Base-by-base conservation (phyloP, 2,329 filamentous ascomycete genomes). In the Aureobasidium sp. region DNA sequence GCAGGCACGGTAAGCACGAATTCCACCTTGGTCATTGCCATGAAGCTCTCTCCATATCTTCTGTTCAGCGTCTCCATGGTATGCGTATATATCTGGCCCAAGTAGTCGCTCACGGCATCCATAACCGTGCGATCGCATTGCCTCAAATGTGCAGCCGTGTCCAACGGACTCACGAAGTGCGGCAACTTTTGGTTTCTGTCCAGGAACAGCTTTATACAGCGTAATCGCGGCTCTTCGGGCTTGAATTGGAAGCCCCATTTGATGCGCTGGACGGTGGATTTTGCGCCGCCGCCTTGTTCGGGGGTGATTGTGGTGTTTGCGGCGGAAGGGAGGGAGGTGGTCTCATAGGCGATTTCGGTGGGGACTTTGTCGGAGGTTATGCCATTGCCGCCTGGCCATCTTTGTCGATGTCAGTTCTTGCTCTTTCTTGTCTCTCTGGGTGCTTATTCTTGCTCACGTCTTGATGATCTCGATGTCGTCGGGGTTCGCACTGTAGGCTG, bases 301-400 rank as follows among this genome's bases (percentile, higher is more conserved):
- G 61, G 52, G 8, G 61, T 58, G 44, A 52, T 44, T 29, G 34
- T 34, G 29, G 14, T 41, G 12, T 53, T 37, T 4, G 39, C 7
- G 9, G 7, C n/a, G 17, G 41, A 17, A 6, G 39, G 15, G 5
- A 37, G 12, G 15, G 47, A 42, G 42, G 45, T 12, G 7, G 39
- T 47, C 8, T 63, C 61, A 58, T 88, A 87, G 62, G 79, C 76
- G 64, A 92, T 88, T 73, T 92, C 89, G n/a, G 88, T 91, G 1
- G 89, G 89, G 2, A 92, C 89, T 78, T 93, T 93, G 78, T 93
- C 89, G 42, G 88, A 91, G 17, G 89, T 92, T 75, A 92, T 91
- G 69, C 89, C 89, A 70, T 92, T 92, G 37, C 88, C 88, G 31
- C 89, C 89, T 0, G 89, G 89, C 89, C 89, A 93, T 60, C 77